Base-by-base conservation (phyloP, 1,284 basidiomycete genomes). In the Polyporus tsugae region DNA sequence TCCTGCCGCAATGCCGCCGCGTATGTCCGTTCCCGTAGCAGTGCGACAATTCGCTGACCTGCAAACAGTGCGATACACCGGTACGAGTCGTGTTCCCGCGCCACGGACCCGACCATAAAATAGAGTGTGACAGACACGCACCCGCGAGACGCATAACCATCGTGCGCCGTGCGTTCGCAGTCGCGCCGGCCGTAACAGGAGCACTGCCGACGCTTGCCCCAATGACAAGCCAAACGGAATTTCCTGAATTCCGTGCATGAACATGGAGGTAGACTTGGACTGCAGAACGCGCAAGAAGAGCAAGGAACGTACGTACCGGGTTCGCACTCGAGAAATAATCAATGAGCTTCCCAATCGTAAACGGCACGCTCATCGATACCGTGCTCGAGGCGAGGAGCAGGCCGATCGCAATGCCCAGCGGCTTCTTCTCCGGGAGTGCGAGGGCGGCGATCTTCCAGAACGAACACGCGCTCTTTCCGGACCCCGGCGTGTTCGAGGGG, bases 41-140 rank as follows among this genome's bases (percentile, higher is more conserved):
- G 86, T 25, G 95, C 94, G 42, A 99, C 94, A 75, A 99, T 98
- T 36, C 97, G 86, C 79, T 98, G 95, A 52, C 97, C 97, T 86
- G 22, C 2, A 44, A 4, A n/a, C n/a, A n/a, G n/a, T n/a, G n/a
- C n/a, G n/a, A n/a, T 41, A n/a, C 15, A 60, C 39, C 58, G 41
- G 39, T 5, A 25, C 15, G 11, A 35, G 42, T 25, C 33, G 35
- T n/a, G n/a, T 60, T 57, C 63, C 44, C 57, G 63, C 22, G 42
- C 19, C 10, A 19, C 33, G n/a, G 55, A 5, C 13, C 55, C n/a
- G 55, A 11, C 33, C 35, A n/a, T 11, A 53, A n/a, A 17, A 62
- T n/a, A 38, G 11, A 41, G 33, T 19, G n/a, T 13, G 9, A 60
- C 5, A 36, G 6, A 42, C 46, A 78, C 85, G 60, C 64, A 90